A percentile compares a stretch with the other conserved stretches of the same genome.
Evolutionary conservation across 768 basidiomycete genomes (phyloP).

Genomic region (Macrolepiota fuliginosa): DNA sequence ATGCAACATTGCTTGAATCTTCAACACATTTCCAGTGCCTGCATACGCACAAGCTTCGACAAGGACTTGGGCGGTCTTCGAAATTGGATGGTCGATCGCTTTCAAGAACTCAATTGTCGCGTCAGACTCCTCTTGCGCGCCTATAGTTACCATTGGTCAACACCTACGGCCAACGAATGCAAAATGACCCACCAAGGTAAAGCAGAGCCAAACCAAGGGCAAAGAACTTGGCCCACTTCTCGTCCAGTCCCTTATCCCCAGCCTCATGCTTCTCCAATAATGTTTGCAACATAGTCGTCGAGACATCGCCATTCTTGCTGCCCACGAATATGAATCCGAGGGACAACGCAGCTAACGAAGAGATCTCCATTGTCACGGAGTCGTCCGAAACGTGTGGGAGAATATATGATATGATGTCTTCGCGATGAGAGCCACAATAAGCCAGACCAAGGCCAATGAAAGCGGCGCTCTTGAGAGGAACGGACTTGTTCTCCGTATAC

Average conservation of each 20-base stretch:
- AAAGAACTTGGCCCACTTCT: constrained; percentile 95
- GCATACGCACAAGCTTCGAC: constrained; percentile 95
- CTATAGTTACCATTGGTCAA: constrained; percentile 35
- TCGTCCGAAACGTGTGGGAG: constrained; percentile 84
- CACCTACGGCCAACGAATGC: neutral
- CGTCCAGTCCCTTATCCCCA: constrained; percentile 70
- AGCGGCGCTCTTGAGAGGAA: constrained; percentile 80
- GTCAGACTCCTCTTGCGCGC: constrained; percentile 89
- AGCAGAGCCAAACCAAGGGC: constrained; percentile 85
- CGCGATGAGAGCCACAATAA: constrained; percentile 90
- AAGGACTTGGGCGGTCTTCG: constrained; percentile 86
- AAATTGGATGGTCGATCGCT: constrained; percentile 89
- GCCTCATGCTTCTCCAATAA: constrained; percentile 76
- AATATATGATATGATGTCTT: constrained; percentile 77
- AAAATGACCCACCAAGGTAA: constrained; percentile 69
- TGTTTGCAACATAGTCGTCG: constrained; percentile 84
- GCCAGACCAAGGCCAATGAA: constrained; percentile 94
- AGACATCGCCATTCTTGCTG: constrained; percentile 91
- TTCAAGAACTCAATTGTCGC: constrained; percentile 92
- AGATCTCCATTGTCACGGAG: constrained; percentile 81
- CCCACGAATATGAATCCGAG: constrained; percentile 96
- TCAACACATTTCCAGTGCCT: constrained; percentile 92
- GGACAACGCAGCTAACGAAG: constrained; percentile 79
- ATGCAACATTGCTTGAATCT: constrained; percentile 89
- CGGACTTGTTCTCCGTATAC: constrained; percentile 83